These are phyloP conservation scores for Plantago lanceolata DNA, from an alignment of 305 asterid species.

Conservation along the genomic window DNA sequence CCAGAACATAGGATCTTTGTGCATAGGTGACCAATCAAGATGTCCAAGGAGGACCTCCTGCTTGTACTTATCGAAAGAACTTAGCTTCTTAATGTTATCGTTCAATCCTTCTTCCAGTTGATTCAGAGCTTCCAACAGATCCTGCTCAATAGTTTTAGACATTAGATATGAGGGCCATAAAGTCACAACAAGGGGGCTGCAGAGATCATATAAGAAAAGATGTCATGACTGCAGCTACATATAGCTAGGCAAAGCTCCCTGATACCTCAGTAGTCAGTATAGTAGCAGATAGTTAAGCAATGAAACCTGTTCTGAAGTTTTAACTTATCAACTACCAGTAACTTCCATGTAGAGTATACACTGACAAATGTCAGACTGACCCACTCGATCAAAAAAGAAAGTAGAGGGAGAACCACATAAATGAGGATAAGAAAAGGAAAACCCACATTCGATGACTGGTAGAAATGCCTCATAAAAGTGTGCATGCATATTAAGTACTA, in stretches of 20 bases:
- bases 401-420: not conserved
- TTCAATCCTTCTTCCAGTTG: slow-evolving; percentile 74
- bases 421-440: not conserved
- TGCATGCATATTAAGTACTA: not conserved
- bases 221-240: not conserved
- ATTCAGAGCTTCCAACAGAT: slow-evolving; percentile 73
- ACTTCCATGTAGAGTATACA: slow-evolving; percentile 13
- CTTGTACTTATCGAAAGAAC: slow-evolving; percentile 83
- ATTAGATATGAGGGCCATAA: slow-evolving; percentile 14
- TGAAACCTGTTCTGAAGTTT: slow-evolving; percentile 11
- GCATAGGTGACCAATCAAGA: slow-evolving; percentile 96
- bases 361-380: not conserved
- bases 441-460: slow-evolving; percentile 7
- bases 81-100: slow-evolving; percentile 65
- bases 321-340: not conserved
- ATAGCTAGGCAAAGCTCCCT: slow-evolving; percentile 1
- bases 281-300: not conserved
- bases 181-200: not conserved
- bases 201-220: slow-evolving; percentile 10
- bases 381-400: not conserved
- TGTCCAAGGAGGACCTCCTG: slow-evolving; percentile 89
- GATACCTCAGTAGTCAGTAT: not conserved
- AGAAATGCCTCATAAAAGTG: slow-evolving; percentile 10
- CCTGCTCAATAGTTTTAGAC: slow-evolving; percentile 38
- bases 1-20: slow-evolving; percentile 87